Evolutionary conservation across 2,329 filamentous ascomycete genomes (phyloP).

Genomic region (Pseudogymnoascus sp.): DNA sequence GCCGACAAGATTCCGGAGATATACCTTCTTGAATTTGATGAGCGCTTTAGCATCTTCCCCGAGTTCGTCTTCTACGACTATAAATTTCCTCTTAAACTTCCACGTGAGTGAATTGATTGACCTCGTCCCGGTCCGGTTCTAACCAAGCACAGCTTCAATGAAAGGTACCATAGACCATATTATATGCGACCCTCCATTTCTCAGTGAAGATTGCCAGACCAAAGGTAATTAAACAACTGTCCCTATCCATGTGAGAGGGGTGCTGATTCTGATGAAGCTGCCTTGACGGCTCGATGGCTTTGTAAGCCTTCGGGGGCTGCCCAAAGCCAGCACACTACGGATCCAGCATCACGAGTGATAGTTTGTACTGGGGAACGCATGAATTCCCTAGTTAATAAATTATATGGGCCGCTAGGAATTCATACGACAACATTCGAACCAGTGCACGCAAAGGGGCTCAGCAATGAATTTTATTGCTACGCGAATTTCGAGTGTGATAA

Average conservation of each 20-base stretch:
- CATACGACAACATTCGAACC: conserved; percentile 62
- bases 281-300: conserved; percentile 70
- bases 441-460: conserved; percentile 63
- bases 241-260: not conserved
- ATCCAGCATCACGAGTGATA: conserved; percentile 39
- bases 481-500: conserved; percentile 64
- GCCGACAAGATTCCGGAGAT: conserved; percentile 47
- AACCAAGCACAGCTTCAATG: conserved; percentile 38
- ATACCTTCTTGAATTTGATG: conserved; percentile 66
- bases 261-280: conserved; percentile 41
- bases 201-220: conserved; percentile 74
- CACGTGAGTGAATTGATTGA: conserved; percentile 35
- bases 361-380: conserved; percentile 75
- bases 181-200: conserved; percentile 72
- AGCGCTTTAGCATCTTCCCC: conserved; percentile 65
- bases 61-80: conserved; percentile 74
- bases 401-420: conserved; percentile 61
- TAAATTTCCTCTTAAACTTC: conserved; percentile 58
- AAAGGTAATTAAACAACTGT: conserved; percentile 46
- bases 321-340: not conserved
- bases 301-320: conserved; percentile 36
- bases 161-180: conserved; percentile 62
- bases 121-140: not conserved
- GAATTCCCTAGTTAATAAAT: conserved; percentile 54
- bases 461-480: conserved; percentile 77